phyloP scores from a whole-genome alignment of 805 yeast genomes.

The Kodamaea hsintzibuensis region DNA sequence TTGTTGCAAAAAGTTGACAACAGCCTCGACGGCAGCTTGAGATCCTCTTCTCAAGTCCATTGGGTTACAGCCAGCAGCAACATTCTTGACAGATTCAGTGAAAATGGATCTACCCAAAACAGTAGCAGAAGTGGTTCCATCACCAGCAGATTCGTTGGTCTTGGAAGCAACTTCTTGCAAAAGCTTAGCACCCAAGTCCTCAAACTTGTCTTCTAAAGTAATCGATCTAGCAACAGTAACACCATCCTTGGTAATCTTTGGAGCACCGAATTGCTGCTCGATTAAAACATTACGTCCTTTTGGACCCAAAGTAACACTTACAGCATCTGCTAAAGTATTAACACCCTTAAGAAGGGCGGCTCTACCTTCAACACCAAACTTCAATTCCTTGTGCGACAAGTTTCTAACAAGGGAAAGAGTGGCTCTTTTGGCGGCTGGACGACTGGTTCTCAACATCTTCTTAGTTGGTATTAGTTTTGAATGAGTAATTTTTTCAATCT shows the following conservation, averaged over 20 bases:
- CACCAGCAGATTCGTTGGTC: slow-evolving; percentile 98
- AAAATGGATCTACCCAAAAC: slow-evolving; percentile 94
- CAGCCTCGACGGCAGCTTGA: slow-evolving; percentile 94
- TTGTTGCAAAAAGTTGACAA: slow-evolving; percentile 76
- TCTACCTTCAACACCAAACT: slow-evolving; percentile 96
- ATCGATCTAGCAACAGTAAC: slow-evolving; percentile 93
- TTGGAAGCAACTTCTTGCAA: slow-evolving; percentile 96
- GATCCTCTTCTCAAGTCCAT: slow-evolving; percentile 98
- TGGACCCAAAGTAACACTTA: slow-evolving; percentile 94
- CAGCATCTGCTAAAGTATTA: slow-evolving; percentile 93
- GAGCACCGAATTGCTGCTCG: slow-evolving; percentile 95
- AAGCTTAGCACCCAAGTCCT: slow-evolving; percentile 93
- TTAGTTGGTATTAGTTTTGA: not conserved
- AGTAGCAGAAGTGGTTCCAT: slow-evolving; percentile 97
- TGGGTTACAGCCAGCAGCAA: slow-evolving; percentile 98
- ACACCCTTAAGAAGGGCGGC: slow-evolving; percentile 94
- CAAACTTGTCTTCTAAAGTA: slow-evolving; percentile 83
- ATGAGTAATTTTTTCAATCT: slow-evolving; percentile 4
- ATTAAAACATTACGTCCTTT: slow-evolving; percentile 96
- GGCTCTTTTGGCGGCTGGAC: slow-evolving; percentile 43
- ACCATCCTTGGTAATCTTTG: slow-evolving; percentile 99
- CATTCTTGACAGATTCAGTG: slow-evolving; percentile 93
- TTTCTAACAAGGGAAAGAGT: slow-evolving; percentile 47
- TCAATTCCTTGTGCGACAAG: slow-evolving; percentile 84
- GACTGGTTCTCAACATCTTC: slow-evolving; percentile 50